Evolutionary conservation across 2,329 filamentous ascomycete genomes (phyloP).

Genomic region (Mollisiaceae sp.): DNA sequence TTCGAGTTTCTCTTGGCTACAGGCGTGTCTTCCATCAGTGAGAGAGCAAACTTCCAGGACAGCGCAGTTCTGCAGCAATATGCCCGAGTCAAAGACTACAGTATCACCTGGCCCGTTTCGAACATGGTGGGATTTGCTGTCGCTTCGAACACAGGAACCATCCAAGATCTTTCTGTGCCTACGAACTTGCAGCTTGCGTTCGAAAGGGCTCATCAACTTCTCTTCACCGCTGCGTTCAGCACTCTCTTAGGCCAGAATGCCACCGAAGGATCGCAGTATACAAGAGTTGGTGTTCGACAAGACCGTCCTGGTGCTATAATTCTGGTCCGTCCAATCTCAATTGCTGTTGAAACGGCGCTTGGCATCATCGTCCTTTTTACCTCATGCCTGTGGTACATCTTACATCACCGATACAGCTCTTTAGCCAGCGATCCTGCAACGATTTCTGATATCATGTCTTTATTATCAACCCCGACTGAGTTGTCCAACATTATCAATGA

Average conservation of each 20-base stretch:
- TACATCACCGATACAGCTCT: conserved; percentile 29
- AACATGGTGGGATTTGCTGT: conserved; percentile 49
- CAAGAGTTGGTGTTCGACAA: conserved; percentile 6
- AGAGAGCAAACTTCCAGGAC: conserved; percentile 29
- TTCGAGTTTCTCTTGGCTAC: conserved; percentile 46
- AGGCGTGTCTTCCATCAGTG: conserved; percentile 25
- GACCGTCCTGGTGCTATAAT: conserved; percentile 28
- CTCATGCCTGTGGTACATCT: conserved; percentile 28
- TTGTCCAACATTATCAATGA: conserved; percentile 5
- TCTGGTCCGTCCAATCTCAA: conserved; percentile 35
- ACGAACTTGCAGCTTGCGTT: conserved; percentile 43
- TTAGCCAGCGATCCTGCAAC: conserved; percentile 39
- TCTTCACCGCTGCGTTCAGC: conserved; percentile 46
- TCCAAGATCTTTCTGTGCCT: conserved; percentile 45
- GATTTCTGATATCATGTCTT: conserved; percentile 36
- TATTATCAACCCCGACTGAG: conserved; percentile 20
- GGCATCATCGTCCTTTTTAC: conserved; percentile 32
- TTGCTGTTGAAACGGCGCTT: conserved; percentile 38
- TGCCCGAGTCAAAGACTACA: conserved; percentile 30
- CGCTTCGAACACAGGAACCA: conserved; percentile 33
- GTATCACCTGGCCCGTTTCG: conserved; percentile 34
- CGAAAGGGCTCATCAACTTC: conserved; percentile 47
- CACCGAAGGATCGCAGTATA: neutral
- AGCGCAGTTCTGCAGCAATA: conserved; percentile 31
- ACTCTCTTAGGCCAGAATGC: conserved; percentile 9